Conservation (phyloP, 352 stramenopile species). For the Pythium phragmiticola region DNA sequence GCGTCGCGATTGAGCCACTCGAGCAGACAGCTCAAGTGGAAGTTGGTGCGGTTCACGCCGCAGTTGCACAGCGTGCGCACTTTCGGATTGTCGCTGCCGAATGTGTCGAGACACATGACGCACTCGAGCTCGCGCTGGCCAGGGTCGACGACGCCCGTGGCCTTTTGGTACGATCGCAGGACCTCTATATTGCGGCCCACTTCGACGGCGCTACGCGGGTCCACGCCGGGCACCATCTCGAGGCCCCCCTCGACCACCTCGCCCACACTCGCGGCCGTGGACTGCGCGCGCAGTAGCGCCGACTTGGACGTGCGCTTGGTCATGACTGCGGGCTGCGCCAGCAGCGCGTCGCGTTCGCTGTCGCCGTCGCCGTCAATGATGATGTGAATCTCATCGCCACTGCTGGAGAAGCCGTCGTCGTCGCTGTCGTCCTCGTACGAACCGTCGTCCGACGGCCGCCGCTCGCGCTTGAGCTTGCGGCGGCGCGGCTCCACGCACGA, state of each 20-base stretch:
- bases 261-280: neutral
- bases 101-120: slow-evolving; percentile 52
- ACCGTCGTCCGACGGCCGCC: slow-evolving; percentile 50
- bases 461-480: slow-evolving; percentile 45
- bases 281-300: slow-evolving; percentile 3
- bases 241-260: neutral
- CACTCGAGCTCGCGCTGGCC: slow-evolving; percentile 79
- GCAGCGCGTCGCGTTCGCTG: slow-evolving; percentile 22
- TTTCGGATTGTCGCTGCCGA: slow-evolving; percentile 57
- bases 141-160: slow-evolving; percentile 60
- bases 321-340: slow-evolving; percentile 8
- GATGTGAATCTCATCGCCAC: slow-evolving; percentile 35
- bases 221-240: slow-evolving; percentile 4
- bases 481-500: slow-evolving; percentile 62
- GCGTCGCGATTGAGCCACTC: slow-evolving; percentile 84
- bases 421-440: slow-evolving; percentile 3
- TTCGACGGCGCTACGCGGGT: slow-evolving; percentile 19
- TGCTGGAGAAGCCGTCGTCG: slow-evolving; percentile 10
- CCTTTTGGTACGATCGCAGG: slow-evolving; percentile 67
- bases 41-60: slow-evolving; percentile 89
- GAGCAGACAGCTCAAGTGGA: slow-evolving; percentile 86
- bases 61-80: slow-evolving; percentile 86
- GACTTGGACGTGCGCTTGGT: slow-evolving; percentile 32
- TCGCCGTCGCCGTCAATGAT: slow-evolving; percentile 35
- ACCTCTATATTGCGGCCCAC: slow-evolving; percentile 40